Percentiles rank a stretch among this genome's conserved stretches.
These are phyloP conservation scores for Ophiostoma novo-ulmi DNA, from an alignment of 2,329 filamentous ascomycete genomes.

Conservation along the genomic window DNA sequence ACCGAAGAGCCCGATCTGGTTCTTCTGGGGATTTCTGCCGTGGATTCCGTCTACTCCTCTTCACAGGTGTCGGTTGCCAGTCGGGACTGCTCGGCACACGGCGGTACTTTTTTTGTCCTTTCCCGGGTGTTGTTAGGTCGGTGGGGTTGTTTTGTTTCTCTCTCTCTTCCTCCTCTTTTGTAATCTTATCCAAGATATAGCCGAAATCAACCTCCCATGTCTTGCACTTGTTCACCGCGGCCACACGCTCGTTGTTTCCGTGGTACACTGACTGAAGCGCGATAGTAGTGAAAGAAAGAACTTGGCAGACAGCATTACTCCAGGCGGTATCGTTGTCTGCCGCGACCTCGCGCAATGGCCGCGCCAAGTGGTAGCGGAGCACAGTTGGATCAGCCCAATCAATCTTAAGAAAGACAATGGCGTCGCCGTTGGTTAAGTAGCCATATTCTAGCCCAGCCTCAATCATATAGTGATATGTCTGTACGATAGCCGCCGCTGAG, in stretches of 20 bases:
- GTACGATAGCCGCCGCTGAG: slow-evolving; percentile 40
- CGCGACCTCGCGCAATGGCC: neutral
- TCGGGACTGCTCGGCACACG: slow-evolving; percentile 21
- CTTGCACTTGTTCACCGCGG: neutral
- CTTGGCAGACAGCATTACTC: slow-evolving; percentile 32
- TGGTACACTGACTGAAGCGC: slow-evolving; percentile 28
- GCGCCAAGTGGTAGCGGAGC: slow-evolving; percentile 30
- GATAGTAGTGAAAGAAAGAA: slow-evolving; percentile 33
- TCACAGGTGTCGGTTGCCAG: slow-evolving; percentile 17
- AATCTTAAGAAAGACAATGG: slow-evolving; percentile 41
- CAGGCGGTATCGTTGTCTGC: neutral
- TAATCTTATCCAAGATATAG: neutral
- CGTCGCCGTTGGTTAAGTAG: slow-evolving; percentile 40
- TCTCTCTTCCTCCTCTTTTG: neutral
- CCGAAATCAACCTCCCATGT: neutral
- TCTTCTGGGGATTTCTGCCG: neutral
- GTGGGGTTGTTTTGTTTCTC: neutral
- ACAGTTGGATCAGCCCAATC: slow-evolving; percentile 29
- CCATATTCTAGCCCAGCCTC: slow-evolving; percentile 42
- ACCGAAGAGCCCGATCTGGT: neutral
- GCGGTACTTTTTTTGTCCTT: slow-evolving; percentile 15
- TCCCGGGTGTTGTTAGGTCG: neutral
- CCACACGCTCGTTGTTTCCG: slow-evolving; percentile 28
- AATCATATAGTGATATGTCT: slow-evolving; percentile 49
- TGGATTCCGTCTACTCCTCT: slow-evolving; percentile 9